phyloP scores from a whole-genome alignment of 768 basidiomycete species.

The Cytidiella melzeri region DNA sequence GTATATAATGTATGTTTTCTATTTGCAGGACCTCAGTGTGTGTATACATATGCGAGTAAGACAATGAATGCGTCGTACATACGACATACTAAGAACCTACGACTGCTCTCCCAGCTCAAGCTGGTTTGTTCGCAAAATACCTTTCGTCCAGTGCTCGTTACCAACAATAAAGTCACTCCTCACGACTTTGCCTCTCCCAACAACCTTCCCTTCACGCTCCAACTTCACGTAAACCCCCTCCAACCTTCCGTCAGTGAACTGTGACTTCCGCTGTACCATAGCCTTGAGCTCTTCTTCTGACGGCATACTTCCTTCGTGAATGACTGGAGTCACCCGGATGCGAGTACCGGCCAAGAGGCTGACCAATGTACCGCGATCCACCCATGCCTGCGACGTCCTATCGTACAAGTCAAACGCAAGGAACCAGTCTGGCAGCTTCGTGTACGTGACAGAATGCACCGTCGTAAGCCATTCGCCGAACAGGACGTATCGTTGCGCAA shows the following conservation, averaged over 20 bases:
- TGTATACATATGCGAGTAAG: no score
- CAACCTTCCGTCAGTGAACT: conserved; percentile 41
- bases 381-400: conserved; percentile 37
- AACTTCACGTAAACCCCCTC: conserved; percentile 57
- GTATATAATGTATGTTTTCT: no score
- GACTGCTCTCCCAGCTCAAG: background rate
- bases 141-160: conserved; percentile 55
- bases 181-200: conserved; percentile 49
- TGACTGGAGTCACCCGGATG: conserved; percentile 37
- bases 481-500: conserved; percentile 51
- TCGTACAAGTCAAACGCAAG: conserved; percentile 58
- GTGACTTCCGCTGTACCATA: conserved; percentile 42
- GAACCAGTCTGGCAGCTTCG: conserved; percentile 47
- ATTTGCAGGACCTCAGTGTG: no score
- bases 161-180: conserved; percentile 56
- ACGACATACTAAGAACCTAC: no score
- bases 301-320: conserved; percentile 39
- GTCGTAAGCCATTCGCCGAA: conserved; percentile 63
- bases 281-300: conserved; percentile 31
- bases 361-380: conserved; percentile 30
- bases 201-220: conserved; percentile 35
- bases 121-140: conserved; percentile 30
- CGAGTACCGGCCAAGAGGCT: conserved; percentile 32
- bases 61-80: no score
- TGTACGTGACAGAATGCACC: conserved; percentile 56